Evolutionary conservation across 2,329 filamentous ascomycete genomes (phyloP), one percentile per base, ranked within the genome.

Genomic region (Fusarium hostae): DNA sequence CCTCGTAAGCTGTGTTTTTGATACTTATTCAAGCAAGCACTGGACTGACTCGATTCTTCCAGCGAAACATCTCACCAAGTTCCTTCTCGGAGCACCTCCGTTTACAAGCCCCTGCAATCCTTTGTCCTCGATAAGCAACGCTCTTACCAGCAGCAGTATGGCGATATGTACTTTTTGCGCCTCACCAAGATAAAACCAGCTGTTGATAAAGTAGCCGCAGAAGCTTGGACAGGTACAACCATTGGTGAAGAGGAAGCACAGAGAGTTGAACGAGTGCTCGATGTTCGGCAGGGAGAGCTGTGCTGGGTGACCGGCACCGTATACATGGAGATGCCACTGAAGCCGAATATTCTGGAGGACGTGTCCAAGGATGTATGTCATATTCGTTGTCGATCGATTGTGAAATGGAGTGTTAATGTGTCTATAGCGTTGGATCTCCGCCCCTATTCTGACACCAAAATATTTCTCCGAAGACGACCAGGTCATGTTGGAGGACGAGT

Each of bases 271-370:
- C 88, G 96, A 74, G 96, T 99, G 66, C 87, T 99, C 34, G 95
- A 99, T 82, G 96, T 99, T 56, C 90, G 95, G 67, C 96, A 98
- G 84, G 96, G 96, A 70, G 91, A 98, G 83, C 85, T 98, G 39
- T 98, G 95, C 83, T 99, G 95, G 94, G 92, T 99, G 20, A 88
- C 91, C 0, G 96, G 97, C 20, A 99, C 96, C 0, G 90, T 98
- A 35, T 99, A 97, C 81, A 97, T 98, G 92, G 94, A 98, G 71
- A 95, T 99, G 94, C 89, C 93, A 5, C 82, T 98, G 77, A 99
- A 99, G 83, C 96, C 97, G 2, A 97, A 97, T 78, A 95, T 99
- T 79, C 84, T 99, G 37, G 95, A 98, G 66, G 96, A 99, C 76
- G 93, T 99, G 44, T 92, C 93, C 43, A 97, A 97, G 82, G 95